Percentiles rank a stretch among this genome's conserved stretches.
Evolutionary conservation across 441 rosid species (phyloP).

Genomic region (Adansonia gregorii): DNA sequence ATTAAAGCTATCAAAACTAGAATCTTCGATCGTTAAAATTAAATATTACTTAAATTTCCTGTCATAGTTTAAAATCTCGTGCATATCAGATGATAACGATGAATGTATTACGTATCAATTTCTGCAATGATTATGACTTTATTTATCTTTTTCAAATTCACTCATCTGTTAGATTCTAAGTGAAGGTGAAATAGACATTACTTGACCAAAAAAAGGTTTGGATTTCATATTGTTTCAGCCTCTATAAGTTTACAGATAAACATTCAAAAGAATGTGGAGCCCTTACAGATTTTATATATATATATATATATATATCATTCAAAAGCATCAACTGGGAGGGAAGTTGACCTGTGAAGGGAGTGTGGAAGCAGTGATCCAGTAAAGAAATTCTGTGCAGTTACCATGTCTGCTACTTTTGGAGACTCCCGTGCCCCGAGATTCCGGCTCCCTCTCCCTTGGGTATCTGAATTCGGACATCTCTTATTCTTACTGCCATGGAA

Average conservation of each 20-base stretch:
- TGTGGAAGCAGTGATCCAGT: conserved; percentile 53
- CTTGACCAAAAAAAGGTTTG: conserved; percentile 21
- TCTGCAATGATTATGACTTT: too few relatives aligned
- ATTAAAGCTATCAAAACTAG: too few relatives aligned
- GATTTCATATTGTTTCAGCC: conserved; percentile 28
- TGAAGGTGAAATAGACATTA: neutral
- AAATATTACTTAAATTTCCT: too few relatives aligned
- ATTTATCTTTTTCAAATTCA: neutral
- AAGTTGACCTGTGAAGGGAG: conserved; percentile 62
- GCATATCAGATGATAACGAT: too few relatives aligned
- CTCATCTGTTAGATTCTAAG: too few relatives aligned
- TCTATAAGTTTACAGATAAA: conserved; percentile 32
- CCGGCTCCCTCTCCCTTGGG: conserved; percentile 41
- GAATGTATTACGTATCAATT: neutral
- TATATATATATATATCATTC: conserved; percentile 3
- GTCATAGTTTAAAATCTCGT: too few relatives aligned
- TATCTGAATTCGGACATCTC: conserved; percentile 36
- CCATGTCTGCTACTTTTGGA: conserved; percentile 28
- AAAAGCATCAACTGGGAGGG: conserved; percentile 76
- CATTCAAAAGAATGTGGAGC: conserved; percentile 40
- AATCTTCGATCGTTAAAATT: too few relatives aligned
- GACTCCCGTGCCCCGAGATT: conserved; percentile 37
- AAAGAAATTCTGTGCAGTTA: conserved; percentile 39
- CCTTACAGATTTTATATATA: conserved; percentile 38
- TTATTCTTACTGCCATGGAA: conserved; percentile 25